Percentiles rank a stretch among this genome's conserved stretches.
These are phyloP conservation scores for Paramecium sexaurelia DNA, from an alignment of 73 alveolate species.

Conservation along the genomic window DNA sequence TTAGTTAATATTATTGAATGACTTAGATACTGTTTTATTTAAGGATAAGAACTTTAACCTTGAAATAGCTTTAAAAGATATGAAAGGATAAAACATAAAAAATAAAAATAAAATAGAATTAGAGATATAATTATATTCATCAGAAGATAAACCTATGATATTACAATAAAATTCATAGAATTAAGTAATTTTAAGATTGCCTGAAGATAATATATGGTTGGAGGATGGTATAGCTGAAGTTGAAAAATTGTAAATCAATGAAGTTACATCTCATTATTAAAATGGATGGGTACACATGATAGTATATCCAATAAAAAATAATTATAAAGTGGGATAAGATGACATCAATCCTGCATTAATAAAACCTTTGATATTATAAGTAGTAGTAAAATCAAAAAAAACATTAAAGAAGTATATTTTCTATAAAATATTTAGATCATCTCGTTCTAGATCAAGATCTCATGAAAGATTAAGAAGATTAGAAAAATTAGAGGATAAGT, in stretches of 20 bases:
- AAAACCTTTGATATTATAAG: slow-evolving; percentile 5
- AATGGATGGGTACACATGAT: slow-evolving; percentile 48
- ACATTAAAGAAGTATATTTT: background rate
- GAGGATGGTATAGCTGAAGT: background rate
- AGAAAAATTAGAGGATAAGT: slow-evolving; percentile 41
- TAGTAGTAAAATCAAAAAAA: slow-evolving; percentile 46
- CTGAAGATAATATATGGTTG: slow-evolving; percentile 15
- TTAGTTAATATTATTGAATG: background rate
- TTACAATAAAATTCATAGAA: background rate
- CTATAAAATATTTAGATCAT: background rate
- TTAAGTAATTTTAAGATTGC: slow-evolving; percentile 9
- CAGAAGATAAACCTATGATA: slow-evolving; percentile 20
- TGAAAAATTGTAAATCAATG: slow-evolving; percentile 45
- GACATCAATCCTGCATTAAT: background rate
- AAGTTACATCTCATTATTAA: slow-evolving; percentile 52
- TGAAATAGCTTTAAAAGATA: slow-evolving; percentile 2
- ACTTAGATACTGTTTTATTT: slow-evolving; percentile 18
- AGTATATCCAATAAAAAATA: slow-evolving; percentile 36
- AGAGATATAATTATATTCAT: slow-evolving; percentile 29
- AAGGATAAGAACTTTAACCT: slow-evolving; percentile 45
- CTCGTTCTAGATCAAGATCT: slow-evolving; percentile 50
- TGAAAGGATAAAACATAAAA: slow-evolving; percentile 13
- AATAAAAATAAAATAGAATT: slow-evolving; percentile 27
- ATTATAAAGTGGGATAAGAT: background rate
- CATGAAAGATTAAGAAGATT: slow-evolving; percentile 49